A percentile compares a stretch with the other conserved stretches of the same genome.
phyloP scores from a whole-genome alignment of 192 early-diverging fungal genomes.

The Backusella sp. region DNA sequence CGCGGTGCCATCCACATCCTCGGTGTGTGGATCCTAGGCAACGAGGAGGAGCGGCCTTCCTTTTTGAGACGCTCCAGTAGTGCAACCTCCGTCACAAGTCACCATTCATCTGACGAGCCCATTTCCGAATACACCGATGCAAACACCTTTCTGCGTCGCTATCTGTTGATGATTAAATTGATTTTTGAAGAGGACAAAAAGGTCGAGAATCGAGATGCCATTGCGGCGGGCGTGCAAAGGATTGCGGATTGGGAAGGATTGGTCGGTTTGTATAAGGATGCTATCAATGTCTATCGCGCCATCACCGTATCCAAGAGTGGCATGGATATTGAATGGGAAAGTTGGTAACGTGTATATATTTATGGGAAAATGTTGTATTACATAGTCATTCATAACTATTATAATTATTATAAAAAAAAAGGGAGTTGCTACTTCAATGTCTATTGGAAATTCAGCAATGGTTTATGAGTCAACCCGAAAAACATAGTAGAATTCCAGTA shows the following conservation, averaged over 20 bases:
- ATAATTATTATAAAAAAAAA: constrained; percentile 31
- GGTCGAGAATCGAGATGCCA: constrained; percentile 1
- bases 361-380: neutral
- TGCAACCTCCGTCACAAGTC: constrained; percentile 3
- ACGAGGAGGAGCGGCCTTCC: constrained; percentile 68
- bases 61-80: constrained; percentile 51
- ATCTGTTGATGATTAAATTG: constrained; percentile 62
- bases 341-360: constrained; percentile 42
- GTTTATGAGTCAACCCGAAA: constrained; percentile 49
- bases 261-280: constrained; percentile 63
- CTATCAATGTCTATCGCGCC: constrained; percentile 63
- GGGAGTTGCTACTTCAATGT: constrained; percentile 55
- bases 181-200: constrained; percentile 57
- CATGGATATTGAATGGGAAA: constrained; percentile 54
- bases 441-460: constrained; percentile 64
- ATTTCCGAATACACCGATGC: constrained; percentile 36
- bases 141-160: constrained; percentile 66
- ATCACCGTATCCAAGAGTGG: constrained; percentile 47
- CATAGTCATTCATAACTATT: no score
- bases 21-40: constrained; percentile 62
- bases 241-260: constrained; percentile 44
- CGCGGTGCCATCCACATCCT: constrained; percentile 66
- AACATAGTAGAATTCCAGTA: constrained; percentile 35
- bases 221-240: constrained; percentile 1
- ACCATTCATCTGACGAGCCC: neutral